Evolutionary conservation across 257 asterid species (phyloP).

Genomic region (Lavandula angustifolia): DNA sequence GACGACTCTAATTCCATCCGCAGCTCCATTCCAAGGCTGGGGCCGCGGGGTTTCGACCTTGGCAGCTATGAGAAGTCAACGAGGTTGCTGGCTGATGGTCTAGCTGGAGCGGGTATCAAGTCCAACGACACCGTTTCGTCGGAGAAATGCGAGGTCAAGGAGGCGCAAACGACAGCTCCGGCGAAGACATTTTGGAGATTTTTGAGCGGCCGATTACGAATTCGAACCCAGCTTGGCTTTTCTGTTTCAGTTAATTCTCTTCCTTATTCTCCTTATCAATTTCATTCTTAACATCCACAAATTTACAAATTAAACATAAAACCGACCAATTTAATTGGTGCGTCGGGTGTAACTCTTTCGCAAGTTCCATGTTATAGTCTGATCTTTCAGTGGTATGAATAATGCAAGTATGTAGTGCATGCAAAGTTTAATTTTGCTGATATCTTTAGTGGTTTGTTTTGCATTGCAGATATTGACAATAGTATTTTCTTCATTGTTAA

Average conservation of each 20-base stretch:
- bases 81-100: slow-evolving; percentile 29
- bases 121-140: slow-evolving; percentile 34
- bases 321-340: too few relatives aligned
- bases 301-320: too few relatives aligned
- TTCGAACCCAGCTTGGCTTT: slow-evolving; percentile 52
- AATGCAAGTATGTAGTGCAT: background rate
- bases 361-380: background rate
- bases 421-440: slow-evolving; percentile 2
- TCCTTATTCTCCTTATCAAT: background rate
- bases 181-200: slow-evolving; percentile 34
- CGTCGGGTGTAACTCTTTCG: too few relatives aligned
- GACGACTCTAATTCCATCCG: slow-evolving; percentile 30
- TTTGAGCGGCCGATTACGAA: slow-evolving; percentile 35
- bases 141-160: slow-evolving; percentile 36
- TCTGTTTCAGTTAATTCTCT: slow-evolving; percentile 46
- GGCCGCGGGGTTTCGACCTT: slow-evolving; percentile 46
- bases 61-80: slow-evolving; percentile 48
- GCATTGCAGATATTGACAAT: slow-evolving; percentile 55
- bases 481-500: slow-evolving; percentile 48
- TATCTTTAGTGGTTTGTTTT: slow-evolving; percentile 26
- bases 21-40: slow-evolving; percentile 31
- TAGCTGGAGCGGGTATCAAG: slow-evolving; percentile 25
- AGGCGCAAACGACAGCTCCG: slow-evolving; percentile 28
- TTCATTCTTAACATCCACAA: too few relatives aligned
- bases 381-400: background rate